Evolutionary conservation across 352 stramenopile species (phyloP).

Genomic region (Phytophthora litchii): DNA sequence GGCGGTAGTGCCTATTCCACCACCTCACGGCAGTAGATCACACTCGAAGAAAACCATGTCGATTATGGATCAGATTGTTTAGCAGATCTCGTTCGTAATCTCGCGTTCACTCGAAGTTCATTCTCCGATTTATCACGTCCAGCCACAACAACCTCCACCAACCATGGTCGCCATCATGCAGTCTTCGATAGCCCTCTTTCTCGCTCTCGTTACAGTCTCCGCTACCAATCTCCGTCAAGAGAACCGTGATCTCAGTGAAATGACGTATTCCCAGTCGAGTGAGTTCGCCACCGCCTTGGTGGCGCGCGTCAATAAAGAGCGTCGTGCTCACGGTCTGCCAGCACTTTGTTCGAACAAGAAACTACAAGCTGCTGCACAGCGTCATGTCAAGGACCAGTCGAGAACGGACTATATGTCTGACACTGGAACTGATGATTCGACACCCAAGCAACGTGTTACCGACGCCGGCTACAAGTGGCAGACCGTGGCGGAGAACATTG

Average conservation of each 20-base stretch:
- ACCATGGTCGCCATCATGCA: constrained; percentile 5
- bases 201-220: constrained; percentile 1
- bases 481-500: constrained; percentile 37
- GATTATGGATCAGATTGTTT: neutral
- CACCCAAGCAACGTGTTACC: constrained; percentile 33
- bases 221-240: constrained; percentile 19
- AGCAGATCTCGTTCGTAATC: neutral
- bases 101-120: constrained; percentile 1
- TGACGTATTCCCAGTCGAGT: constrained; percentile 1
- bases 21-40: too few species aligned
- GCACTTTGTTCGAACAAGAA: constrained; percentile 44
- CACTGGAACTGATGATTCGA: constrained; percentile 42
- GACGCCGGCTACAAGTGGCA: constrained; percentile 48
- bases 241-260: constrained; percentile 10
- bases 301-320: constrained; percentile 46
- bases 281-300: constrained; percentile 27
- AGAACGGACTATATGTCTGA: constrained; percentile 48
- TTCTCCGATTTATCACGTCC: constrained; percentile 5
- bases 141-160: neutral
- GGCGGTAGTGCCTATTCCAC: constrained; percentile 7
- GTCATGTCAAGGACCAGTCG: constrained; percentile 41
- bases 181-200: constrained; percentile 12
- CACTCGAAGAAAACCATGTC: neutral
- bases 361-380: constrained; percentile 19
- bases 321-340: constrained; percentile 31